phyloP scores from a whole-genome alignment of 345 rosid genomes.

The Psidium guajava region DNA sequence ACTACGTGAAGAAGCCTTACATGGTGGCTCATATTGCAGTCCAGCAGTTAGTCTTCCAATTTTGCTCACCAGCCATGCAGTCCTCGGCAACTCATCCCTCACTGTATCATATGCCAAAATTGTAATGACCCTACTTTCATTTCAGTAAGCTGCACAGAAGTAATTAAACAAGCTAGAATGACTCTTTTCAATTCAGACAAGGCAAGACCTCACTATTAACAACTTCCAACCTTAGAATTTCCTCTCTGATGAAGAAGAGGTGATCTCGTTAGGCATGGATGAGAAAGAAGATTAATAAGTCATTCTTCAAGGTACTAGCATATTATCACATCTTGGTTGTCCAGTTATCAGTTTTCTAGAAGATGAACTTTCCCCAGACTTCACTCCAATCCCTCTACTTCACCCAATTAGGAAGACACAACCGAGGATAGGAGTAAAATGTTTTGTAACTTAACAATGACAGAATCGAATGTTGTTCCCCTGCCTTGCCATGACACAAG shows the following conservation, averaged over 20 bases:
- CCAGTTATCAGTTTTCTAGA: background rate
- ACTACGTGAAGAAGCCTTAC: constrained; percentile 29
- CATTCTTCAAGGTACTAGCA: background rate
- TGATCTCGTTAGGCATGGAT: background rate
- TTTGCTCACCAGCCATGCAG: constrained; percentile 83
- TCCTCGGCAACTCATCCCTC: constrained; percentile 47
- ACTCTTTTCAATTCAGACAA: background rate
- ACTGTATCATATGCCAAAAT: constrained; percentile 15
- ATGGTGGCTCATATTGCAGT: constrained; percentile 67
- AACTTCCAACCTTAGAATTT: background rate
- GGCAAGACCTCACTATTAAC: background rate
- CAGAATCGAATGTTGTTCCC: background rate
- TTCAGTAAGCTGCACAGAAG: background rate
- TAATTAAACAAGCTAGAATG: background rate
- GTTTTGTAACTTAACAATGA: background rate
- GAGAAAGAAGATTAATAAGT: background rate
- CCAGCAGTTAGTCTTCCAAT: constrained; percentile 79
- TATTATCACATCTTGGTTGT: background rate
- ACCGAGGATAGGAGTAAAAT: background rate
- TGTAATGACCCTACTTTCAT: background rate
- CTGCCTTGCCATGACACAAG: background rate
- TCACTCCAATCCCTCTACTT: background rate
- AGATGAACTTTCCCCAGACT: background rate
- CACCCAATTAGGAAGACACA: background rate
- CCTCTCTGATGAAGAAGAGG: background rate